Evolutionary conservation across 139 green algal species (phyloP).

Genomic region (Coccomyxa sp.): DNA sequence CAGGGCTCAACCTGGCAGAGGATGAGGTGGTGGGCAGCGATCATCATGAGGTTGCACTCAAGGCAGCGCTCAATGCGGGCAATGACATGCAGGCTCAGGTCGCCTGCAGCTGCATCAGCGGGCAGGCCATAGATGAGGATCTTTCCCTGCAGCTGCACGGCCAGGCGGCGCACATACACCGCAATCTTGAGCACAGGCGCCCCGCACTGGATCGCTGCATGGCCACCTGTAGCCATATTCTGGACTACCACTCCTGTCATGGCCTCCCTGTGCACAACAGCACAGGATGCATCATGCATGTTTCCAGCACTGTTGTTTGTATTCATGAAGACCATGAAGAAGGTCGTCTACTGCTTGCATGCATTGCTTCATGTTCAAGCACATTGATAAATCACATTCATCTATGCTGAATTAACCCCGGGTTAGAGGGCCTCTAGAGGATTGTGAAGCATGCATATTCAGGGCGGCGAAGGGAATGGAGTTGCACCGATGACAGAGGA

Average conservation of each 20-base stretch:
- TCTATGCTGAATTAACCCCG: neutral
- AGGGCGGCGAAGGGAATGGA: neutral
- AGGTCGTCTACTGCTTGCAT: neutral
- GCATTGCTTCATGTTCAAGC: neutral
- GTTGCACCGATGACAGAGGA: neutral
- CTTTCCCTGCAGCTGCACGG: slow-evolving; percentile 68
- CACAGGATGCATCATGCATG: neutral
- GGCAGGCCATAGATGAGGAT: slow-evolving; percentile 77
- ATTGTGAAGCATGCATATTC: neutral
- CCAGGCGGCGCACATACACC: slow-evolving; percentile 68
- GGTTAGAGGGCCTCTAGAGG: neutral
- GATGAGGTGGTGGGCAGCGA: slow-evolving; percentile 64
- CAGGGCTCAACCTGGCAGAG: slow-evolving; percentile 56
- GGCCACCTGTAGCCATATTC: slow-evolving; percentile 76
- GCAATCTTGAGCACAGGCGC: slow-evolving; percentile 82
- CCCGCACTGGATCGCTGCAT: slow-evolving; percentile 69
- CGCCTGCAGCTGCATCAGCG: slow-evolving; percentile 33
- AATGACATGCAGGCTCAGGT: slow-evolving; percentile 55
- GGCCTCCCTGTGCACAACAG: slow-evolving; percentile 46
- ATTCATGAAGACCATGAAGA: neutral
- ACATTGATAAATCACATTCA: neutral
- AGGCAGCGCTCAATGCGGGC: slow-evolving; percentile 67
- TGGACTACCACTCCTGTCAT: slow-evolving; percentile 87
- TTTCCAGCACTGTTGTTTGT: neutral
- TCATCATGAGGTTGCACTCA: slow-evolving; percentile 84